Evolutionary conservation across 192 early-diverging fungal species (phyloP).

Genomic region (Umbelopsis isabellina): DNA sequence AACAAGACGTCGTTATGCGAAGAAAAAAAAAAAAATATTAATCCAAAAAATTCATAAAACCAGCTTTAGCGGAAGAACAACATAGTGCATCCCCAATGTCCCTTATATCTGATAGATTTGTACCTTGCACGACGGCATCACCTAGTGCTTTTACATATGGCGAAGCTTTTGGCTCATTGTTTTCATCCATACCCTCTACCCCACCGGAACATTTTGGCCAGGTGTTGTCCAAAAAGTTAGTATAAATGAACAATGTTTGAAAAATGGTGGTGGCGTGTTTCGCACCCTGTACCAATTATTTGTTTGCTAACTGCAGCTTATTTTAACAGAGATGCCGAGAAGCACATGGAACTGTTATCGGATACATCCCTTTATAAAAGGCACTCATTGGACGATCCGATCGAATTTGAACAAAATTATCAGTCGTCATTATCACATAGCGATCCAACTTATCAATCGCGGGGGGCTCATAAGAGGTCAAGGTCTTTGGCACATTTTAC

Average conservation of each 20-base stretch:
- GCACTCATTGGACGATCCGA: neutral
- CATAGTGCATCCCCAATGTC: conserved; percentile 19
- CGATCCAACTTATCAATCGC: neutral
- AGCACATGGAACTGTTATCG: neutral
- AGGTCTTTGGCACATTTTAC: neutral
- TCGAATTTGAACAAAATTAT: neutral
- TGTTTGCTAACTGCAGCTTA: too few species aligned
- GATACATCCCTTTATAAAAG: neutral
- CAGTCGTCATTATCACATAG: neutral
- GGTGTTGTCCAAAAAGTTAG: neutral
- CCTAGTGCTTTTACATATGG: neutral
- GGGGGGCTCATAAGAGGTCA: neutral
- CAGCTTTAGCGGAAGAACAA: conserved; percentile 1
- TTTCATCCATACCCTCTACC: neutral
- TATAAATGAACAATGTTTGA: neutral
- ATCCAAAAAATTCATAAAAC: neutral
- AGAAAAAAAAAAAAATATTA: too few species aligned
- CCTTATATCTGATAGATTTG: conserved; percentile 4
- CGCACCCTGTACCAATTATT: too few species aligned
- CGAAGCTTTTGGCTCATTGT: conserved; percentile 9
- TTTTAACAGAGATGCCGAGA: conserved; percentile 1
- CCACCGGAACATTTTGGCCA: neutral
- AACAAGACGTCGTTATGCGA: too few species aligned
- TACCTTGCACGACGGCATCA: neutral
- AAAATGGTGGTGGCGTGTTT: too few species aligned